Evolutionary conservation across 2,329 filamentous ascomycete species (phyloP).

Genomic region (Penicillium sp.): DNA sequence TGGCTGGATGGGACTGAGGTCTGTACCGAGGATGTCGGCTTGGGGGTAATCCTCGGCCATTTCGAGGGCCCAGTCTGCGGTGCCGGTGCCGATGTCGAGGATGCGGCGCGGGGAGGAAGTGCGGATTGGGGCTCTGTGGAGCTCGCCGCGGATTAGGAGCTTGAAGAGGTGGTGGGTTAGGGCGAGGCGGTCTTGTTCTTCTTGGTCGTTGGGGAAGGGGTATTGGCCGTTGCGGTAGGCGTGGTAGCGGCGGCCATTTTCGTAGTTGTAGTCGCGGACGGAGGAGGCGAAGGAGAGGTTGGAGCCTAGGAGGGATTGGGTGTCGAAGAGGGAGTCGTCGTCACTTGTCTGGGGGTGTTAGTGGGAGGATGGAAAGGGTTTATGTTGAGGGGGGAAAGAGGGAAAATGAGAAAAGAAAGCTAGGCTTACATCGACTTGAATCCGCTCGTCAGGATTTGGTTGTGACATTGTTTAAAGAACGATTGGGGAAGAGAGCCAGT

Average conservation of each 20-base stretch:
- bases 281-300: constrained; percentile 44
- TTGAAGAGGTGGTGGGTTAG: constrained; percentile 45
- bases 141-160: constrained; percentile 36
- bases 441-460: constrained; percentile 33
- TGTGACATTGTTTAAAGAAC: constrained; percentile 26
- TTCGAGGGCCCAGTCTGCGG: constrained; percentile 44
- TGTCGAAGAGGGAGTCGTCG: constrained; percentile 36
- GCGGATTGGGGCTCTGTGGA: constrained; percentile 42
- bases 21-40: constrained; percentile 39
- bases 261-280: constrained; percentile 39
- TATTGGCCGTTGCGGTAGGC: constrained; percentile 47
- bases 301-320: constrained; percentile 41
- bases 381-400: not conserved
- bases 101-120: constrained; percentile 22
- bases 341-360: constrained; percentile 33
- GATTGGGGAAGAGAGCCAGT: not conserved
- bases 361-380: not conserved
- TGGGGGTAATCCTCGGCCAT: constrained; percentile 44
- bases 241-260: constrained; percentile 48
- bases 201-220: constrained; percentile 47
- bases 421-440: constrained; percentile 38
- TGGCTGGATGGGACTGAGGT: constrained; percentile 39
- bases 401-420: not conserved
- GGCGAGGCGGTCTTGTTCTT: constrained; percentile 46
- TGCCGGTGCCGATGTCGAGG: constrained; percentile 38